Conservation (phyloP, 495 filamentous ascomycete genomes). For the Aspergillus cristatus region DNA sequence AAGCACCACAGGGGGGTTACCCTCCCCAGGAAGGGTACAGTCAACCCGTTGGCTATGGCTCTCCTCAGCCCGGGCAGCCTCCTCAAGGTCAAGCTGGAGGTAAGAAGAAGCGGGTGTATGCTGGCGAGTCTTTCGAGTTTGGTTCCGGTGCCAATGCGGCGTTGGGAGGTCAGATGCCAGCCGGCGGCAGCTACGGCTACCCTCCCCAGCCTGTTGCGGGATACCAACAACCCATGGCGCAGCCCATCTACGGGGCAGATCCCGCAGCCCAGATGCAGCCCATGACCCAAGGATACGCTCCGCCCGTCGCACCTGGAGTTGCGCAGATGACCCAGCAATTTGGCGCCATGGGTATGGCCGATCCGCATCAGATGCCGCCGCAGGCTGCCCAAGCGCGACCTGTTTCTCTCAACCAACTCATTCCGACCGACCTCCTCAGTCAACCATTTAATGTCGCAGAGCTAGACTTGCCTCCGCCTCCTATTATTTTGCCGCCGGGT, state of each 20-base stretch:
- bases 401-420: constrained; percentile 71
- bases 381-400: constrained; percentile 44
- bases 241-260: constrained; percentile 45
- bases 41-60: constrained; percentile 37
- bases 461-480: constrained; percentile 83
- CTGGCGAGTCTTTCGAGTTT: constrained; percentile 89
- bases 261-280: constrained; percentile 38
- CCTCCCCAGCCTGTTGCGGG: constrained; percentile 43
- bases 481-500: constrained; percentile 83
- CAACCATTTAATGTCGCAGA: constrained; percentile 92
- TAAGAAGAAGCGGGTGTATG: constrained; percentile 88
- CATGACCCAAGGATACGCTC: constrained; percentile 51
- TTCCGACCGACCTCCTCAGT: constrained; percentile 81
- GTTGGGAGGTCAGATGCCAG: constrained; percentile 46
- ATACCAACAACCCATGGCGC: constrained; percentile 47
- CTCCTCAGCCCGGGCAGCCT: constrained; percentile 27
- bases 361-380: constrained; percentile 46
- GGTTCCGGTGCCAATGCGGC: constrained; percentile 81
- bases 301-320: constrained; percentile 47
- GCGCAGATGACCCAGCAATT: constrained; percentile 75
- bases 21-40: constrained; percentile 45
- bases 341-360: constrained; percentile 66
- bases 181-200: constrained; percentile 45
- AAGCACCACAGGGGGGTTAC: constrained; percentile 58
- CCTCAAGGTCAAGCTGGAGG: constrained; percentile 36